Evolutionary conservation across 306 rosid genomes (phyloP).

Genomic region (Cucurbita argyrosperma): DNA sequence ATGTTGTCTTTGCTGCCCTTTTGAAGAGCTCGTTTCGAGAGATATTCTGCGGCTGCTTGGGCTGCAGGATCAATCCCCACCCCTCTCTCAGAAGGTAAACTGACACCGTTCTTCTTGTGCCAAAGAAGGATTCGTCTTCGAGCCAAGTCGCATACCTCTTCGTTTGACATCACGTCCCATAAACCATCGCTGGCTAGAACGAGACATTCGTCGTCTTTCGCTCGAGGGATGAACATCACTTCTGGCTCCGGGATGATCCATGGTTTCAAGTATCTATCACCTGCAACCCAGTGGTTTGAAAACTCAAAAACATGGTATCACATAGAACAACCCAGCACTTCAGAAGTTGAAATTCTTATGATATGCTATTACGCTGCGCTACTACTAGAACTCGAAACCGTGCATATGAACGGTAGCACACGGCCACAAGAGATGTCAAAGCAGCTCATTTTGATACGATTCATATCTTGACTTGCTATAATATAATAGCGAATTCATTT

Average conservation of each 20-base stretch:
- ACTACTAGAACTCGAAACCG: neutral
- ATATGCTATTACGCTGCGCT: neutral
- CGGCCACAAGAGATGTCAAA: neutral
- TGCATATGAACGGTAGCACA: neutral
- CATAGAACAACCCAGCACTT: neutral
- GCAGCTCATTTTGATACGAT: neutral
- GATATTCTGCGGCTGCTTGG: slow-evolving; percentile 82
- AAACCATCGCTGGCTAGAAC: slow-evolving; percentile 82
- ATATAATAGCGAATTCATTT: neutral
- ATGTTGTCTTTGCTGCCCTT: slow-evolving; percentile 86
- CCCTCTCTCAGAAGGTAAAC: slow-evolving; percentile 41
- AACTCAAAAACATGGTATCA: neutral
- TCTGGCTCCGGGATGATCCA: slow-evolving; percentile 97
- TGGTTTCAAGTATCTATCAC: slow-evolving; percentile 84
- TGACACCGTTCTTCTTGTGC: slow-evolving; percentile 67
- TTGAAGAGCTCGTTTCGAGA: slow-evolving; percentile 62
- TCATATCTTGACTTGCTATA: neutral
- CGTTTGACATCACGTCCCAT: slow-evolving; percentile 83
- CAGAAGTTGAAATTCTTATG: neutral
- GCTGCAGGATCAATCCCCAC: slow-evolving; percentile 67
- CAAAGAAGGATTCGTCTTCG: slow-evolving; percentile 58
- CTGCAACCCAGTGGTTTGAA: slow-evolving; percentile 22
- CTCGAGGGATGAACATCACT: slow-evolving; percentile 52
- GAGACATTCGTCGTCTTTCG: slow-evolving; percentile 70
- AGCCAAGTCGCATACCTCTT: slow-evolving; percentile 72